Evolutionary conservation across 176 grass and related monocot genomes (phyloP), one percentile per base, ranked within the genome.

Genomic region (Phyllostachys edulis): DNA sequence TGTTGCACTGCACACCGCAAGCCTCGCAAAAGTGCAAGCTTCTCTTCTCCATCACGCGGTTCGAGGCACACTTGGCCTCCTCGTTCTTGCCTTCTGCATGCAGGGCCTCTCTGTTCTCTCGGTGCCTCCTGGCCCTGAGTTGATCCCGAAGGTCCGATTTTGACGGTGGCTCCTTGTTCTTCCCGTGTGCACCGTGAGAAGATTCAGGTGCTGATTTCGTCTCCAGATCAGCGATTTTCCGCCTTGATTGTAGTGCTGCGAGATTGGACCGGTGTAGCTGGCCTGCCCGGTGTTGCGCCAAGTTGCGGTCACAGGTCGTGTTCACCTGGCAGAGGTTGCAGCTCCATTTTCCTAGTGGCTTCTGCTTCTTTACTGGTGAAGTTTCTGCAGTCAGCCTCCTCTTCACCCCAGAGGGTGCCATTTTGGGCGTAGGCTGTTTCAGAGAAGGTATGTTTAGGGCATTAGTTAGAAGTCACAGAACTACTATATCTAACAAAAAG

Each of bases 241-340:
- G 81, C 51, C n/a, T 32, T 59, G 79, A 14, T n/a, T 47, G 41
- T 41, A 32, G 37, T 1, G 72, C 52, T 2, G n/a, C 16, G 3
- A 82, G 38, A 36, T 88, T 82, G 10, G 23, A 63, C 29, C 20
- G 63, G 86, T 77, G 86, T 67, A 59, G 71, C 2, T 56, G 63
- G 27, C n/a, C 41, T 15, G 39, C 62, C 41, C 57, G n/a, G 63
- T 87, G 85, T 24, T 82, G 21, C 12, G 14, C 46, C 23, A 79
- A 38, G 29, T 50, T 24, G 23, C 7, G 14, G 54, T 26, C 32
- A 34, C 32, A 34, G 32, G 32, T 34, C 32, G 32, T 34, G 32
- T 34, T 34, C 32, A 34, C 32, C 32, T 34, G 32, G 62, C 78
- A 81, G 61, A 60, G 37, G 20, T 3, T 0, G 49, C 61, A 75